Evolutionary conservation across 1,284 basidiomycete genomes (phyloP).

Genomic region (Coniferiporia weirii): DNA sequence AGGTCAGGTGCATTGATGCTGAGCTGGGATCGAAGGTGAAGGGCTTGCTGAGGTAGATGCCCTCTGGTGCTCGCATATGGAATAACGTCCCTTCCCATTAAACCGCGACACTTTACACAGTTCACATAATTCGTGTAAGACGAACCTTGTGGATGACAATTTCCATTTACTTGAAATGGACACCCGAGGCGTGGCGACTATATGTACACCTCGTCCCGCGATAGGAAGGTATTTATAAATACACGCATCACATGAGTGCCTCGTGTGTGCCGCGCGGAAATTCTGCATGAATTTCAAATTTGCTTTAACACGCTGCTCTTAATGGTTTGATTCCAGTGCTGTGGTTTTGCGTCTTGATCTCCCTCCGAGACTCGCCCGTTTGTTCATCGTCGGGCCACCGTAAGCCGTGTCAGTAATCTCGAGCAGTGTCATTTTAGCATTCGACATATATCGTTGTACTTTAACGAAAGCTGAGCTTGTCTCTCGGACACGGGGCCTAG

Average conservation of each 20-base stretch:
- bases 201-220: neutral
- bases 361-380: too few species aligned
- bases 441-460: neutral
- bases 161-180: too few species aligned
- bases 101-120: neutral
- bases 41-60: neutral
- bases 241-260: neutral
- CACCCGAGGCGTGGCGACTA: too few species aligned
- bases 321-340: too few species aligned
- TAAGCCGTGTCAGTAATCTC: neutral
- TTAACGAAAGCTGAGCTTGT: neutral
- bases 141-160: neutral
- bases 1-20: constrained; percentile 49
- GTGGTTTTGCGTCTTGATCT: too few species aligned
- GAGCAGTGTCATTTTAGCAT: neutral
- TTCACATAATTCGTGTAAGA: neutral
- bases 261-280: neutral
- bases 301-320: too few species aligned
- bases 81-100: neutral
- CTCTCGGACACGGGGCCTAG: neutral
- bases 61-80: neutral
- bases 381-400: too few species aligned
- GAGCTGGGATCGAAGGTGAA: constrained; percentile 4
- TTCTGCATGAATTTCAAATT: neutral
- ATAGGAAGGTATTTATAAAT: neutral